Conservation (phyloP, 140 eudicot genomes). For the Erigeron philadelphicus region DNA sequence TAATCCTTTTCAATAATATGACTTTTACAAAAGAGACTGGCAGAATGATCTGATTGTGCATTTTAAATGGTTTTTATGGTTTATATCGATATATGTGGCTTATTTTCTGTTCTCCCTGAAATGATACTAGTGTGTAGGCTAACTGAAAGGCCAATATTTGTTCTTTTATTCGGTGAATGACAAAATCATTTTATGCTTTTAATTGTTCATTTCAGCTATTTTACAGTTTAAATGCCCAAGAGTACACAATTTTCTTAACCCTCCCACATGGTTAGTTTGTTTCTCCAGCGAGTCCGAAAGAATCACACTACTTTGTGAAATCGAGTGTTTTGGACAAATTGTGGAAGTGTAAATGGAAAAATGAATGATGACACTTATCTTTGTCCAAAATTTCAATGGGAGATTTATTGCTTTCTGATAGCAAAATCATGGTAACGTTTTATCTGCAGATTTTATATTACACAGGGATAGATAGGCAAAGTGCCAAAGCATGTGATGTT, state of each 20-base stretch:
- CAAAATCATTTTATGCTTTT: constrained; percentile 2
- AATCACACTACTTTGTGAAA: background rate
- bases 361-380: background rate
- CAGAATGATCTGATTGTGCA: constrained; percentile 7
- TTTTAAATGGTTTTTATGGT: constrained; percentile 15
- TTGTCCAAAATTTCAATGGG: background rate
- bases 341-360: background rate
- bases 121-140: constrained; percentile 12
- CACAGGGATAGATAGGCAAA: constrained; percentile 9
- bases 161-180: constrained; percentile 8
- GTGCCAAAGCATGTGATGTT: constrained; percentile 3
- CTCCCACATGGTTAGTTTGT: background rate
- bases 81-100: background rate
- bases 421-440: constrained; percentile 5
- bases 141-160: constrained; percentile 10
- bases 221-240: constrained; percentile 20
- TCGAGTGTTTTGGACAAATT: background rate
- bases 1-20: constrained; percentile 14
- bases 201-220: constrained; percentile 18
- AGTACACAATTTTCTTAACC: constrained; percentile 7
- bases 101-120: background rate
- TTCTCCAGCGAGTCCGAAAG: background rate
- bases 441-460: constrained; percentile 19
- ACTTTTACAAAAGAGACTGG: constrained; percentile 8
- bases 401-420: background rate